These are phyloP conservation scores for Xerocomellus chrysenteron DNA, from an alignment of 768 basidiomycete species.

Conservation along the genomic window DNA sequence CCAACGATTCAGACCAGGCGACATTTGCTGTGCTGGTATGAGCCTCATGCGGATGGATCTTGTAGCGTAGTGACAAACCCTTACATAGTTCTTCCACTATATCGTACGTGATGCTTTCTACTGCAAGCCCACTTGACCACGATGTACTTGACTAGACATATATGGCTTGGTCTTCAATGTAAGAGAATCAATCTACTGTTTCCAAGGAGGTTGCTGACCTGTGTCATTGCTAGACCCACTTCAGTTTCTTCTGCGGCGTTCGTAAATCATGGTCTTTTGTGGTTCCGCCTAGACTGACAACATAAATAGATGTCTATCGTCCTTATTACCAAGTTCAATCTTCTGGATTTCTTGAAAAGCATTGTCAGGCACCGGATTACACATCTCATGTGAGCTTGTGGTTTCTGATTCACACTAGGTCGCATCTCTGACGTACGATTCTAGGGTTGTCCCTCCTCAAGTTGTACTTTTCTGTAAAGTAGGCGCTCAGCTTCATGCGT, in stretches of 20 bases:
- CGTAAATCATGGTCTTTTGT: conserved; percentile 17
- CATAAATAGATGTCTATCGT: conserved; percentile 49
- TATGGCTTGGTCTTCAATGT: conserved; percentile 66
- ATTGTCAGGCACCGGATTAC: conserved; percentile 46
- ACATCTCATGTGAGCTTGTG: conserved; percentile 38
- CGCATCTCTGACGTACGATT: background rate
- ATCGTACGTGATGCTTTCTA: conserved; percentile 43
- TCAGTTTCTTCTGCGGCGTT: conserved; percentile 54
- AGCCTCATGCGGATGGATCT: background rate
- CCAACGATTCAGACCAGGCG: conserved; percentile 57
- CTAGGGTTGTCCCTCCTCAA: conserved; percentile 47
- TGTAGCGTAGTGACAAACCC: background rate
- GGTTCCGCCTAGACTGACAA: conserved; percentile 4
- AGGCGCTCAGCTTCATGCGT: background rate
- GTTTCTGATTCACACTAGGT: background rate
- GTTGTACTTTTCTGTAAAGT: conserved; percentile 53
- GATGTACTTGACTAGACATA: conserved; percentile 44
- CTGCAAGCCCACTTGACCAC: background rate
- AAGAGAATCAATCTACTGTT: conserved; percentile 9
- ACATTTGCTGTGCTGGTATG: conserved; percentile 58
- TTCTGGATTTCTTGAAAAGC: conserved; percentile 44
- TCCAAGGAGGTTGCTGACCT: background rate
- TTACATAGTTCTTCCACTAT: conserved; percentile 55
- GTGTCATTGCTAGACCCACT: conserved; percentile 52
- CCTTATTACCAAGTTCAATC: conserved; percentile 44